These are phyloP conservation scores for Blastosporella zonata DNA, from an alignment of 1,284 basidiomycete genomes.

Conservation along the genomic window DNA sequence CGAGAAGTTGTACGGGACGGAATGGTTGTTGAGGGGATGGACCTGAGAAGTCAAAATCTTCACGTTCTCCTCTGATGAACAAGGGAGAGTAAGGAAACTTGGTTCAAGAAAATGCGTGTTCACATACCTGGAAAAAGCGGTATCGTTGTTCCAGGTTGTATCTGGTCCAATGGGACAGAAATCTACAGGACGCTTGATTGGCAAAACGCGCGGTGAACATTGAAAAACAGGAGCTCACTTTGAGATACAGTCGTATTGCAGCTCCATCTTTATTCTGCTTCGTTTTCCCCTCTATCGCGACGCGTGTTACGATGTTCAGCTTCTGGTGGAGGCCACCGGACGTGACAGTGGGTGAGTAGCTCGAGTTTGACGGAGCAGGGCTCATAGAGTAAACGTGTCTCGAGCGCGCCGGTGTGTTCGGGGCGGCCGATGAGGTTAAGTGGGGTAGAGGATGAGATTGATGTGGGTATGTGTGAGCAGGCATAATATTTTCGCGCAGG, in stretches of 20 bases:
- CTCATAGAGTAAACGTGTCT: conserved; percentile 19
- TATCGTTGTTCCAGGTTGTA: conserved; percentile 62
- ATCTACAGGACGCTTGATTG: conserved; percentile 42
- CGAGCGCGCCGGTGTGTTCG: conserved; percentile 26
- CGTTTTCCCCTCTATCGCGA: conserved; percentile 71
- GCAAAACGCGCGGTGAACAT: conserved; percentile 9
- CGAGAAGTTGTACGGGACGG: conserved; percentile 72
- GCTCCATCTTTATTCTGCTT: conserved; percentile 63
- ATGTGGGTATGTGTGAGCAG: conserved; percentile 27
- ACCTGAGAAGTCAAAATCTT: conserved; percentile 68
- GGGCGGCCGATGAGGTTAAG: conserved; percentile 20
- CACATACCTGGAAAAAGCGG: conserved; percentile 69
- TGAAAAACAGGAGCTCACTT: conserved; percentile 40
- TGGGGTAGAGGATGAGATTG: conserved; percentile 26
- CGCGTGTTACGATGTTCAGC: conserved; percentile 66
- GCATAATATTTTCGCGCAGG: conserved; percentile 23
- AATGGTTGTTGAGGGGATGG: conserved; percentile 69
- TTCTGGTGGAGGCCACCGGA: conserved; percentile 41
- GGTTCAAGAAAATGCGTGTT: neutral
- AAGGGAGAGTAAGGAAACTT: neutral
- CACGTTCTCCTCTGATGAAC: conserved; percentile 64
- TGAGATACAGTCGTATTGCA: conserved; percentile 70
- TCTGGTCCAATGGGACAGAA: conserved; percentile 59
- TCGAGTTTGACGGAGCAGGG: conserved; percentile 22
- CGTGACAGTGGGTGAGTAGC: conserved; percentile 39